phyloP scores from a whole-genome alignment of 2,329 filamentous ascomycete species.

The Penicillium paneum region DNA sequence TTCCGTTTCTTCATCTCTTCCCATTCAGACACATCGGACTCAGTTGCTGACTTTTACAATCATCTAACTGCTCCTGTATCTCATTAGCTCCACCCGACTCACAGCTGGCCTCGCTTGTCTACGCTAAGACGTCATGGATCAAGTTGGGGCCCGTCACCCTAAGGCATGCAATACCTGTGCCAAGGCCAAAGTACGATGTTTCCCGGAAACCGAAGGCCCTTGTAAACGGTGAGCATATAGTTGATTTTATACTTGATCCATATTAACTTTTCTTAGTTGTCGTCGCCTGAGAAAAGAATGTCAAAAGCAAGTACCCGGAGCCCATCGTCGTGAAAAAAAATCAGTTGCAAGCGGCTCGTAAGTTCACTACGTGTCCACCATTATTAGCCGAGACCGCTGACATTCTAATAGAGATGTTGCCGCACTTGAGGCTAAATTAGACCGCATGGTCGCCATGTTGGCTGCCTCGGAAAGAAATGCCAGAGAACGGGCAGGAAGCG shows the following conservation, averaged over 20 bases:
- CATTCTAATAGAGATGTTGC: slow-evolving; percentile 21
- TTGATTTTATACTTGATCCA: not conserved
- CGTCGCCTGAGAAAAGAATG: slow-evolving; percentile 28
- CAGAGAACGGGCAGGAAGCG: not conserved
- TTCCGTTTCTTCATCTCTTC: not conserved
- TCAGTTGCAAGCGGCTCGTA: slow-evolving; percentile 5
- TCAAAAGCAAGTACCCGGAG: slow-evolving; percentile 22
- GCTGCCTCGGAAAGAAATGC: slow-evolving; percentile 15
- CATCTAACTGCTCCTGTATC: not conserved
- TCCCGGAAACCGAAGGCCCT: slow-evolving; percentile 10
- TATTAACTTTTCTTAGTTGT: slow-evolving; percentile 21
- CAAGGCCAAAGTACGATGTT: slow-evolving; percentile 23
- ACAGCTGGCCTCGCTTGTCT: not conserved
- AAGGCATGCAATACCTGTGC: slow-evolving; percentile 22
- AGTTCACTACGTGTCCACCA: slow-evolving; percentile 5
- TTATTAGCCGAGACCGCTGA: not conserved
- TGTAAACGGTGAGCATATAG: slow-evolving; percentile 16
- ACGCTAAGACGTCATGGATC: slow-evolving; percentile 4
- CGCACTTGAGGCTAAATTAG: slow-evolving; percentile 27
- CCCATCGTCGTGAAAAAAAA: slow-evolving; percentile 20
- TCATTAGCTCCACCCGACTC: not conserved
- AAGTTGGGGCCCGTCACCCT: slow-evolving; percentile 10
- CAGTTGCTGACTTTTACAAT: not conserved
- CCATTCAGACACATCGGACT: not conserved
- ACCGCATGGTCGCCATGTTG: slow-evolving; percentile 26